Evolutionary conservation across 2,329 filamentous ascomycete genomes (phyloP).

Genomic region (Alternaria conjuncta): DNA sequence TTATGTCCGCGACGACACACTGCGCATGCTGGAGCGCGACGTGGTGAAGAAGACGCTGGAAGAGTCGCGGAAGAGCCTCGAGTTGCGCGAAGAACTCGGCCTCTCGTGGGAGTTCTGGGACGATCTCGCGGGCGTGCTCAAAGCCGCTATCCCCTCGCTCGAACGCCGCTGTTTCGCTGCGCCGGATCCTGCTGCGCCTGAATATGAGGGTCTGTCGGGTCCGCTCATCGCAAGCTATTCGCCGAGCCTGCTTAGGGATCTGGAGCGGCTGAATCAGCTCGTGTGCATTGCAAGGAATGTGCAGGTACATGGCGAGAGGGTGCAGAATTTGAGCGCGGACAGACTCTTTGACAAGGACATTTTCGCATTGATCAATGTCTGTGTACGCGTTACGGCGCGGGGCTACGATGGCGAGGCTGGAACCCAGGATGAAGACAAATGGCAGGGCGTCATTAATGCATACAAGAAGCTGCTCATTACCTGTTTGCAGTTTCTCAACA

Average conservation of each 20-base stretch:
- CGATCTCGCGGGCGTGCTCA: conserved; percentile 63
- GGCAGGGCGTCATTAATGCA: conserved; percentile 69
- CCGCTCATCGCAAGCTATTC: conserved; percentile 68
- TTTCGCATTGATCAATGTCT: conserved; percentile 67
- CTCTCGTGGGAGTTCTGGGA: conserved; percentile 65
- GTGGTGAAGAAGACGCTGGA: conserved; percentile 66
- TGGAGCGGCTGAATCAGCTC: conserved; percentile 67
- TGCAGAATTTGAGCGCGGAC: conserved; percentile 68
- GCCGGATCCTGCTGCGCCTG: conserved; percentile 62
- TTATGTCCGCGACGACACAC: conserved; percentile 64
- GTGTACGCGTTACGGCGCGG: conserved; percentile 67
- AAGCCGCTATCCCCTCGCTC: conserved; percentile 65
- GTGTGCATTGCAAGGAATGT: conserved; percentile 68
- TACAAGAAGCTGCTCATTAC: conserved; percentile 71
- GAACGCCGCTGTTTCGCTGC: conserved; percentile 67
- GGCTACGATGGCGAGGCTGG: conserved; percentile 70
- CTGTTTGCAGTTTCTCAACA: conserved; percentile 70
- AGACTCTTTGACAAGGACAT: conserved; percentile 67
- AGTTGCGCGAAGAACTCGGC: conserved; percentile 64
- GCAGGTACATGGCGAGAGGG: conserved; percentile 65
- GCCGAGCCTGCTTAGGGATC: conserved; percentile 64
- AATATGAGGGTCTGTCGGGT: conserved; percentile 65
- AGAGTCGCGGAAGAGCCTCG: conserved; percentile 62
- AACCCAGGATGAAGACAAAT: conserved; percentile 67
- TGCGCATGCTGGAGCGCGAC: conserved; percentile 62